A percentile compares a stretch with the other conserved stretches of the same genome.
Evolutionary conservation across 73 alveolate species (phyloP).

Genomic region (Symbiodinium pilosum): DNA sequence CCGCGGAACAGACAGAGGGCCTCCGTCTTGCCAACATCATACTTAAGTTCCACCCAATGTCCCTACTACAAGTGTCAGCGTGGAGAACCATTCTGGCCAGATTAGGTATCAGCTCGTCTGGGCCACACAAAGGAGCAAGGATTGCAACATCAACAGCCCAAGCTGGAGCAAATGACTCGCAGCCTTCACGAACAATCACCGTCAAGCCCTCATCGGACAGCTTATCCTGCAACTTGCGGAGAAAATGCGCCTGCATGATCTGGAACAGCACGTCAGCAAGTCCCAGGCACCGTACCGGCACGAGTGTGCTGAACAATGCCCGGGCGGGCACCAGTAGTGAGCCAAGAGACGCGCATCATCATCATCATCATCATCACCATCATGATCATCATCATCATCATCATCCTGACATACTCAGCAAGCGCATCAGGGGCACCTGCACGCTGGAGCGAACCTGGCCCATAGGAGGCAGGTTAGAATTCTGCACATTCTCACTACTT

Average conservation of each 20-base stretch:
- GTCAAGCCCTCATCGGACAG: background rate
- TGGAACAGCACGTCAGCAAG: background rate
- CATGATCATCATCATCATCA: too few species aligned
- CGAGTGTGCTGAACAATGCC: background rate
- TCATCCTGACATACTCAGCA: background rate
- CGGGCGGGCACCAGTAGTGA: background rate
- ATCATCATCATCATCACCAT: too few species aligned
- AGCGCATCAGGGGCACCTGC: background rate
- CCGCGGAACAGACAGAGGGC: background rate
- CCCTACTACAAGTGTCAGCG: background rate
- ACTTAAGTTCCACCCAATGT: background rate
- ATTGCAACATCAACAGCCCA: background rate
- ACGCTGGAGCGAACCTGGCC: background rate
- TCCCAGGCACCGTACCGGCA: background rate
- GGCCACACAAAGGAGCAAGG: background rate
- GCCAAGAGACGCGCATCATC: background rate
- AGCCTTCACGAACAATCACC: background rate
- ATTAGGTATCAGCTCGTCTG: background rate
- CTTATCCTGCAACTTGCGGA: background rate
- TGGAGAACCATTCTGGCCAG: background rate
- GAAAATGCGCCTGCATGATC: background rate
- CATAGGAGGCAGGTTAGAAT: too few species aligned
- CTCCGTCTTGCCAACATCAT: background rate
- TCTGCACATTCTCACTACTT: too few species aligned
- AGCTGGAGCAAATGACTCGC: background rate